Evolutionary conservation across 495 filamentous ascomycete species (phyloP), one percentile per base, ranked within the genome.

Genomic region (Hyaloscypha finlandica): DNA sequence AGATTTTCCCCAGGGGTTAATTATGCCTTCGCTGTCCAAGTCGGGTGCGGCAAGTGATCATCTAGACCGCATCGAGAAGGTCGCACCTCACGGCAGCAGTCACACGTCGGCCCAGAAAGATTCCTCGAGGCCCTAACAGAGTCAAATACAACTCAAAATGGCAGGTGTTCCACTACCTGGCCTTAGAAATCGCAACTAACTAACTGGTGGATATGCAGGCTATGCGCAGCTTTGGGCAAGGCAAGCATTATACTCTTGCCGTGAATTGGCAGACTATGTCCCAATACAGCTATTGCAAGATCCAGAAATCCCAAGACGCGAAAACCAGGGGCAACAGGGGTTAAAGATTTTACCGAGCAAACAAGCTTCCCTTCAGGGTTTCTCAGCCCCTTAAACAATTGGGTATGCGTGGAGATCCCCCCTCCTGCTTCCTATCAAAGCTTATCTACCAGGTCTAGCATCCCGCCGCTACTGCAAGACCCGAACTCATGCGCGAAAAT

Each of bases 381-480:
- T 1, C 42, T 48, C 4, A 14, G 9, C 42, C 42, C 42, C 42
- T 4, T 19, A 48, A 48, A 48, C 42, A 0, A 19, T 19, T 14
- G 16, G 16, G 42, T 14, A 48, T 11, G 11, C 42, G 1, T 48
- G 42, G 42, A 56, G 53, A 56, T 56, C 53, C 16, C 20, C 53
- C 20, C 6, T 11, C 20, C 29, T 6, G 29, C 60, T 63, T 63
- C 60, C 60, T 52, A 52, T 53, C 1, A 51, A 61, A 53, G 42
- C 60, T 63, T 63, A 63, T 53, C 45, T 63, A 1, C 31, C 11
- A 14, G 39, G 60, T 22, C 22, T 11, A 45, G 59, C 33, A 45
- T 42, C 6, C 30, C 30, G 32, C n/a, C 57, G 57, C 57, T 22
- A 22, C 33, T 22, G 33, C 53, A 56, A 29, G 53, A 14, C 20